phyloP scores from a whole-genome alignment of 129 eudicot genomes.

The Lonicera japonica region DNA sequence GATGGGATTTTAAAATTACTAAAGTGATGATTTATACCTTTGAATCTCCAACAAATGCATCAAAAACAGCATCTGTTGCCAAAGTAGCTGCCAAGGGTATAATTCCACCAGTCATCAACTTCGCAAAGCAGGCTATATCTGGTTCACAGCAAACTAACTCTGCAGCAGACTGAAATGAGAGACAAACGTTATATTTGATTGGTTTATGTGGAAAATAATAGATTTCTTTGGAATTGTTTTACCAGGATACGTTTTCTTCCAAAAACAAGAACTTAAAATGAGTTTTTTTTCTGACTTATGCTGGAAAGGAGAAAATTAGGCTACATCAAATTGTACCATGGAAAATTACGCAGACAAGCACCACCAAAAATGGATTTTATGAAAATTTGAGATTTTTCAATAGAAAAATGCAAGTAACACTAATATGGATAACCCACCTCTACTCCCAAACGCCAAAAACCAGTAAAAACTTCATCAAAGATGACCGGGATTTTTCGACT shows the following conservation, averaged over 20 bases:
- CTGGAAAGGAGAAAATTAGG: too few species aligned
- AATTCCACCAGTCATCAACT: slow-evolving; percentile 96
- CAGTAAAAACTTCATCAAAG: slow-evolving; percentile 94
- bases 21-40: slow-evolving; percentile 38
- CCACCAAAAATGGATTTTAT: too few species aligned
- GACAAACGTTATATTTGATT: not conserved
- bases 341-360: too few species aligned
- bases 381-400: too few species aligned
- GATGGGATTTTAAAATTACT: not conserved
- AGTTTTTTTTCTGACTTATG: too few species aligned
- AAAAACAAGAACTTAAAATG: too few species aligned
- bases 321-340: too few species aligned
- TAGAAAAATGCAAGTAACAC: too few species aligned
- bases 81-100: slow-evolving; percentile 87
- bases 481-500: slow-evolving; percentile 74
- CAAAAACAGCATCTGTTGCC: slow-evolving; percentile 73
- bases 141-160: slow-evolving; percentile 78
- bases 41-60: slow-evolving; percentile 83
- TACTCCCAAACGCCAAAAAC: slow-evolving; percentile 96
- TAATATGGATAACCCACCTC: slow-evolving; percentile 45
- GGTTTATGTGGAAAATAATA: not conserved
- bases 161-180: slow-evolving; percentile 74
- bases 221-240: not conserved
- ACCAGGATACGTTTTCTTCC: too few species aligned
- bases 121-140: slow-evolving; percentile 89